phyloP scores from a whole-genome alignment of 176 grass and related monocot genomes.

The Juncus inflexus region DNA sequence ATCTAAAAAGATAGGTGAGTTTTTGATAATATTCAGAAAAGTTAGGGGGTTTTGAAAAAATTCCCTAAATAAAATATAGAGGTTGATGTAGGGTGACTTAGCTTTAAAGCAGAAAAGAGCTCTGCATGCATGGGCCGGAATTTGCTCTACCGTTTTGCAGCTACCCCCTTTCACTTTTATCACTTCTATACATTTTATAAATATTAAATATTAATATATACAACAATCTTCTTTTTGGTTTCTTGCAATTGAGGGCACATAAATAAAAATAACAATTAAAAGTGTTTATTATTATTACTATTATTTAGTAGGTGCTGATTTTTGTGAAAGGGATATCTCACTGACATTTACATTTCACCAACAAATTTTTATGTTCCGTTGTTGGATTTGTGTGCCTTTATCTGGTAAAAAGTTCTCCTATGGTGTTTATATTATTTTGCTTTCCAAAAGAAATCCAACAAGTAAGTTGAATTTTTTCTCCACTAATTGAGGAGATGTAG shows the following conservation, averaged over 20 bases:
- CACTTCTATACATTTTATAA: not conserved
- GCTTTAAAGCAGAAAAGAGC: constrained; percentile 21
- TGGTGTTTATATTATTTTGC: not conserved
- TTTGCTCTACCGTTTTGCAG: not conserved
- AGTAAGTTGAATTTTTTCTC: not conserved
- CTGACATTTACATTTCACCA: constrained; percentile 5
- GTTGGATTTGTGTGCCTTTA: not conserved
- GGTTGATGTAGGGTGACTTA: constrained; percentile 21
- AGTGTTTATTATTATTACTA: not conserved
- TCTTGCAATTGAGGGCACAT: constrained; percentile 15
- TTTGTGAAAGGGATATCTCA: constrained; percentile 28
- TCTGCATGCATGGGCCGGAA: constrained; percentile 15
- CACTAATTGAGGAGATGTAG: not conserved
- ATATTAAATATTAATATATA: constrained; percentile 2
- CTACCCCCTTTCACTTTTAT: constrained; percentile 12
- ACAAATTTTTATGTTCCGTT: constrained; percentile 8
- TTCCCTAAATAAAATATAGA: not conserved
- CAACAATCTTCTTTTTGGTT: constrained; percentile 16
- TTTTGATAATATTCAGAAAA: no score
- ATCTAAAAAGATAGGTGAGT: no score
- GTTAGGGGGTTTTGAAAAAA: no score
- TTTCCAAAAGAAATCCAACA: not conserved
- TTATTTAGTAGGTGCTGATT: constrained; percentile 18
- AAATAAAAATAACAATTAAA: not conserved
- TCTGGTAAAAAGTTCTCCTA: not conserved